Base-by-base conservation (phyloP, 305 asterid genomes). In the Solanum hybrid region DNA sequence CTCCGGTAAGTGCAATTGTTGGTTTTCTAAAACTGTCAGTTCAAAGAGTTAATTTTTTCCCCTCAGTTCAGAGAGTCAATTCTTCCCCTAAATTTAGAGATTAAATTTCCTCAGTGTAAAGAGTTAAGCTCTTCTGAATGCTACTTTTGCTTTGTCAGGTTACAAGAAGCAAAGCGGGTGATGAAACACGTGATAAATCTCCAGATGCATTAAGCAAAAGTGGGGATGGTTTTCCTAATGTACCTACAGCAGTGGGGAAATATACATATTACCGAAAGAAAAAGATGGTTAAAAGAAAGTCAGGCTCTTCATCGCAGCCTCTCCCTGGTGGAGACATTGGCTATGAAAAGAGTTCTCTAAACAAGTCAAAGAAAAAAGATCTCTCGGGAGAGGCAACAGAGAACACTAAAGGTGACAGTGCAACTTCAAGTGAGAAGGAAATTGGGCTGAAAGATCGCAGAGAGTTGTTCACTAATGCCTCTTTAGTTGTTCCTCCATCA, bases 221-320 rank as follows among this genome's bases (percentile, higher is more conserved):
- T n/a, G 73, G 27, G 73, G 73, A 64, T 64, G 29, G 73, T 22
- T 64, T n/a, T n/a, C 29, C 73, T n/a, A 64, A 88, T 79, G 89
- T 89, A 69, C 92, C 97, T 82, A 90, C 91, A 88, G 91, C 90
- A 66, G 90, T 88, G 51, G 96, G 92, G 88, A 94, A 91, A 86
- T 94, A 91, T 90, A 93, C 93, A 42, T 96, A 96, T 91, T 92
- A 91, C 91, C 95, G 96, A 86, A 95, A 94, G 92, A 95, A 92
- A 90, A 95, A 89, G 90, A 88, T 91, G 64, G 91, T 90, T 84
- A 86, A 90, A 91, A 93, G 93, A 93, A 92, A 85, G 40, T 84
- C 94, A 2, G 90, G 71, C 76, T 92, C 96, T 51, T 93, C 92
- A 88, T 93, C 93, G 73, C 90, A 92, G 88, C 92, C 93, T 90